These are phyloP conservation scores for Alternaria sp. DNA, from an alignment of 2,329 filamentous ascomycete species.

Conservation along the genomic window DNA sequence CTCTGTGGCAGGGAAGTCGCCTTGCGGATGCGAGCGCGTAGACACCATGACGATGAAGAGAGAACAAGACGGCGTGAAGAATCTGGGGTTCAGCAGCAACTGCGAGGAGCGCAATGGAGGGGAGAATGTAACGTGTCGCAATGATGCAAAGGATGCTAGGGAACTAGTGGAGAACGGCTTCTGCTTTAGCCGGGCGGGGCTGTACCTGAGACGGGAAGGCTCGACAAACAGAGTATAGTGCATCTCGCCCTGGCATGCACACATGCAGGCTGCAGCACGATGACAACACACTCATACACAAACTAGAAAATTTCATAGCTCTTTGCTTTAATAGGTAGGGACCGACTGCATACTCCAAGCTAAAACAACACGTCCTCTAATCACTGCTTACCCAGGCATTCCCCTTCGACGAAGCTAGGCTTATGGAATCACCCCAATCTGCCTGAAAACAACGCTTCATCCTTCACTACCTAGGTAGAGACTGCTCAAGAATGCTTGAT, in stretches of 20 bases:
- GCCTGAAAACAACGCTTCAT: too few relatives aligned
- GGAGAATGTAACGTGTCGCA: slow-evolving; percentile 13
- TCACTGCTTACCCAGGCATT: too few relatives aligned
- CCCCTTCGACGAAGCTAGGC: too few relatives aligned
- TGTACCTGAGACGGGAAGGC: not conserved
- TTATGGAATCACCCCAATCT: too few relatives aligned
- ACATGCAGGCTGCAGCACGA: not conserved
- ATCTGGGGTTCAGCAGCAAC: not conserved
- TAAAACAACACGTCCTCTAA: too few relatives aligned
- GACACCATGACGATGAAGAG: slow-evolving; percentile 43
- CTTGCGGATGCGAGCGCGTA: slow-evolving; percentile 47
- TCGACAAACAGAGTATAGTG: not conserved
- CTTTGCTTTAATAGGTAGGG: too few relatives aligned
- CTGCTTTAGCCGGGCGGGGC: slow-evolving; percentile 8
- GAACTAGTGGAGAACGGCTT: slow-evolving; percentile 9
- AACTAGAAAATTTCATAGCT: too few relatives aligned
- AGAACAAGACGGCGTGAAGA: not conserved
- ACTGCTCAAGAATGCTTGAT: too few relatives aligned
- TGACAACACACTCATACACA: too few relatives aligned
- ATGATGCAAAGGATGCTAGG: slow-evolving; percentile 7
- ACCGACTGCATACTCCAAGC: too few relatives aligned
- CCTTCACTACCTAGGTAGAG: too few relatives aligned
- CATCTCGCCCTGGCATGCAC: not conserved
- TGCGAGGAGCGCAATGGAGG: not conserved
- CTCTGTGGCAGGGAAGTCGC: slow-evolving; percentile 45